Percentiles rank a stretch among this genome's conserved stretches.
Evolutionary conservation across 176 grass and related monocot genomes (phyloP).

Genomic region (Saccharum officinarum): DNA sequence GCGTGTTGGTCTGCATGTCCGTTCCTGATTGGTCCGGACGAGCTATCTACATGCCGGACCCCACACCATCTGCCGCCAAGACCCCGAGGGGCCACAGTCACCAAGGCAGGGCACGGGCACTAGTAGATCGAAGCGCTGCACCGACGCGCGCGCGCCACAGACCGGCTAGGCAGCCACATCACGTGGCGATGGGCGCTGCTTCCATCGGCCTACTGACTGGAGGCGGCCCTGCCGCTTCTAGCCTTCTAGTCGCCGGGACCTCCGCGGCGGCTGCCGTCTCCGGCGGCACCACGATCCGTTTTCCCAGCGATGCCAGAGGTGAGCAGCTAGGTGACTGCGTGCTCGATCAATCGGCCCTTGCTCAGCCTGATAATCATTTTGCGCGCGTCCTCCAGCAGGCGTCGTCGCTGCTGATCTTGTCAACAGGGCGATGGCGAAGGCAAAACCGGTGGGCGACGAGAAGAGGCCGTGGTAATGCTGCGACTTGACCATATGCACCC

Average conservation of each 20-base stretch:
- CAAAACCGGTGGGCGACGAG: neutral
- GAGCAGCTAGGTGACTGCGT: no score
- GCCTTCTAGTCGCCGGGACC: neutral
- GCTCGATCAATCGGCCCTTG: no score
- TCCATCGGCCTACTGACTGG: neutral
- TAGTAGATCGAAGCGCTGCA: no score
- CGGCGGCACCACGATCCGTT: neutral
- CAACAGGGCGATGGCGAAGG: neutral
- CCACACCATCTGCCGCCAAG: no score
- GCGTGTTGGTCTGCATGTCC: neutral
- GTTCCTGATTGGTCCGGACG: neutral
- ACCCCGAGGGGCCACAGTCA: neutral
- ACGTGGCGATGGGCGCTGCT: neutral
- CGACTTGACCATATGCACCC: neutral
- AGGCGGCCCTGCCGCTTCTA: neutral
- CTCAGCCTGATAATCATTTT: no score
- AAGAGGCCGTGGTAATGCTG: slow-evolving; percentile 16
- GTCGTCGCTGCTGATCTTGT: neutral
- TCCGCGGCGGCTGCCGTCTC: neutral
- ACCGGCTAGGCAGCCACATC: no score
- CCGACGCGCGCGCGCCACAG: no score
- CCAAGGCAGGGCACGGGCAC: no score
- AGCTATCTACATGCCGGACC: neutral
- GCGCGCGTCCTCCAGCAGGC: neutral
- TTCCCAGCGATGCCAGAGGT: neutral